Percentiles rank a stretch among this genome's conserved stretches.
Evolutionary conservation across 768 basidiomycete genomes (phyloP).

Genomic region (Hydnum rufescens): DNA sequence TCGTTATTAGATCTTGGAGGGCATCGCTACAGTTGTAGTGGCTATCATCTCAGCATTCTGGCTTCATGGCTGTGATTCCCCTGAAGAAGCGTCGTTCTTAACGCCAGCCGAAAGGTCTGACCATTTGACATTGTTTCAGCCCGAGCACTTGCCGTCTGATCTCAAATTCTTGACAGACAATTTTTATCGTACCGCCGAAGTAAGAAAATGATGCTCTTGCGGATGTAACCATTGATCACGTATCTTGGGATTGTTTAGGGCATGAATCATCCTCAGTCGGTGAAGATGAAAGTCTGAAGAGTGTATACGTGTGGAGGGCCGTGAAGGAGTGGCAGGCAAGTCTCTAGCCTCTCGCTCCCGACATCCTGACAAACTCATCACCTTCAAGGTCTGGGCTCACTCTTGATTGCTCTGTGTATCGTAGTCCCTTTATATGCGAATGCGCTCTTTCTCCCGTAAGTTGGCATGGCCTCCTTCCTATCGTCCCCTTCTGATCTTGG

Average conservation of each 20-base stretch:
- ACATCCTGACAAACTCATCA: conserved; percentile 2
- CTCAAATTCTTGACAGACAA: background rate
- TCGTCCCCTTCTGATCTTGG: background rate
- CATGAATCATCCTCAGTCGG: conserved; percentile 23
- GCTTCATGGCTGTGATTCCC: too few species aligned
- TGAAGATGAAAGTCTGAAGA: conserved; percentile 41
- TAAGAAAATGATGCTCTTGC: background rate
- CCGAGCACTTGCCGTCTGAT: background rate
- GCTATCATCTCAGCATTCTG: conserved; percentile 19
- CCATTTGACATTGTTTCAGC: background rate
- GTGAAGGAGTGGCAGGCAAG: conserved; percentile 43
- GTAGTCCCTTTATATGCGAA: conserved; percentile 43
- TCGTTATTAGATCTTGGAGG: conserved; percentile 35
- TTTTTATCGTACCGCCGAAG: background rate
- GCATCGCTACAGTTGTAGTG: conserved; percentile 36
- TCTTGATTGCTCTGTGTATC: conserved; percentile 38
- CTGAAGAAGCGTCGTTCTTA: conserved; percentile 36
- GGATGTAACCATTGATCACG: background rate
- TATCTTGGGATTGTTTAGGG: background rate
- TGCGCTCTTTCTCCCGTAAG: conserved; percentile 50
- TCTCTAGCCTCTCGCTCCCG: background rate
- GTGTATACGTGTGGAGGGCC: too few species aligned
- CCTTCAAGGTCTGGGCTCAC: conserved; percentile 29
- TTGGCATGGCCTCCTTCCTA: conserved; percentile 6
- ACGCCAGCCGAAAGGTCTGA: conserved; percentile 30